These are phyloP conservation scores for Chaetomidium leptoderma DNA, from an alignment of 495 filamentous ascomycete genomes.

Conservation along the genomic window DNA sequence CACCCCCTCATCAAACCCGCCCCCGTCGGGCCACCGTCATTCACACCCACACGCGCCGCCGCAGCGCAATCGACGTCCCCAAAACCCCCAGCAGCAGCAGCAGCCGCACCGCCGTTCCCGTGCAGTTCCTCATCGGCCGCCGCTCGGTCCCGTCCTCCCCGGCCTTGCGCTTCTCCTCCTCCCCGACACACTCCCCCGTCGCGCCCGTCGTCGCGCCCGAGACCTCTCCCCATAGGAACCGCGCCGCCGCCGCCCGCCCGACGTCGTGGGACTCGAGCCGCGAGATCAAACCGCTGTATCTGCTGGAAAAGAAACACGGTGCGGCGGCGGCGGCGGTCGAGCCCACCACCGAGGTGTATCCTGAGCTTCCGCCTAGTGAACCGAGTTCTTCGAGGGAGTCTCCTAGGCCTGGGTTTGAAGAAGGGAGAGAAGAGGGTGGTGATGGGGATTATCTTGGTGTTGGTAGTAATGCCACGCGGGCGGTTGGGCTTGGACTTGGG, in stretches of 20 bases:
- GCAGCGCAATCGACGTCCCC: conserved; percentile 40
- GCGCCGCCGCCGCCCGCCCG: conserved; percentile 34
- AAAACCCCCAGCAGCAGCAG: conserved; percentile 49
- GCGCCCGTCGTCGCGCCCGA: conserved; percentile 18
- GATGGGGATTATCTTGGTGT: conserved; percentile 18
- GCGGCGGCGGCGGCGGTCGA: conserved; percentile 9
- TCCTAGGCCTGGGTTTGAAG: conserved; percentile 21
- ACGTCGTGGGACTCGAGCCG: conserved; percentile 49
- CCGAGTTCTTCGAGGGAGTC: conserved; percentile 30
- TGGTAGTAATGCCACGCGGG: too few relatives aligned
- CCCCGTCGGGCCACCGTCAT: conserved; percentile 21
- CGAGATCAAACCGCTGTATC: conserved; percentile 47
- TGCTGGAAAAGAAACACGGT: conserved; percentile 41
- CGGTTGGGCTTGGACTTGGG: too few relatives aligned
- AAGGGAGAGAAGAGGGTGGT: conserved; percentile 8
- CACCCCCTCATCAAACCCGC: conserved; percentile 41
- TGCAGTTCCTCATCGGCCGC: conserved; percentile 45
- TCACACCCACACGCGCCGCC: conserved; percentile 36
- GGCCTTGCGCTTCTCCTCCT: conserved; percentile 35
- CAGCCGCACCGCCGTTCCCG: conserved; percentile 50
- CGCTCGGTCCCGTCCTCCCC: conserved; percentile 45
- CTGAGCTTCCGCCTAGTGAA: conserved; percentile 35
- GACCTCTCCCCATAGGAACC: conserved; percentile 25
- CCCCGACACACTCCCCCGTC: conserved; percentile 38
- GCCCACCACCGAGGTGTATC: conserved; percentile 2